Evolutionary conservation across 2,329 filamentous ascomycete species (phyloP), one percentile per base, ranked within the genome.

Genomic region (Furcasterigmium sp.): DNA sequence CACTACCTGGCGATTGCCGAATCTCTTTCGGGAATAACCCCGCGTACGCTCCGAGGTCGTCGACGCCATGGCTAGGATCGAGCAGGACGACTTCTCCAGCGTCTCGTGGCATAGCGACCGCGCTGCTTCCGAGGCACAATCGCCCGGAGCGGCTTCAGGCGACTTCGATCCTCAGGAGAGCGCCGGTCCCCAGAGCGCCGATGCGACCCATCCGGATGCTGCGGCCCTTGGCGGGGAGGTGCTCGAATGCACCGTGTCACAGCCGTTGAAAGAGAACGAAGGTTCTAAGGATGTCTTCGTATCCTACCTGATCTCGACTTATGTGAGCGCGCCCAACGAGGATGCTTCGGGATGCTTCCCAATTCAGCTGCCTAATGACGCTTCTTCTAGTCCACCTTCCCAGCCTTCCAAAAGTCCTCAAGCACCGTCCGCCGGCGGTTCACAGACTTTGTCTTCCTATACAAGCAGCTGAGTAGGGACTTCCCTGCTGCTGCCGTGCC

Each of bases 401-500:
- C 90, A 53, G 87, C 90, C 51, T 98, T 97, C 65, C 85, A 93
- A 63, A 88, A 84, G 61, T 73, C 86, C 28, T 81, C 83, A 17
- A 90, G 89, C 49, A 75, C 76, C 20, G 85, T 95, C 49, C 87
- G 93, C 49, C 82, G 93, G 53, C 88, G 93, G 58, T 98, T 96
- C 68, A 97, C 91, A 54, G 93, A 98, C 69, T 98, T 98, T 61
- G 85, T 94, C 54, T 98, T 95, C 63, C 81, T 98, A 49, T 96
- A 88, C 71, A 96, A 95, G 67, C 84, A 87, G 25, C 82, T 98
- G 41, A 82, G 77, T 50, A 84, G 83, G 60, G 91, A 96, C 62
- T 97, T 89, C 57, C 88, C 90, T 46, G 87, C 89, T 69, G 88
- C 86, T 64, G 93, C 93, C 38, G 88, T 98, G 4, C 93, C 93